phyloP scores from a whole-genome alignment of 2,329 filamentous ascomycete species.

The Penicillium digitatum region DNA sequence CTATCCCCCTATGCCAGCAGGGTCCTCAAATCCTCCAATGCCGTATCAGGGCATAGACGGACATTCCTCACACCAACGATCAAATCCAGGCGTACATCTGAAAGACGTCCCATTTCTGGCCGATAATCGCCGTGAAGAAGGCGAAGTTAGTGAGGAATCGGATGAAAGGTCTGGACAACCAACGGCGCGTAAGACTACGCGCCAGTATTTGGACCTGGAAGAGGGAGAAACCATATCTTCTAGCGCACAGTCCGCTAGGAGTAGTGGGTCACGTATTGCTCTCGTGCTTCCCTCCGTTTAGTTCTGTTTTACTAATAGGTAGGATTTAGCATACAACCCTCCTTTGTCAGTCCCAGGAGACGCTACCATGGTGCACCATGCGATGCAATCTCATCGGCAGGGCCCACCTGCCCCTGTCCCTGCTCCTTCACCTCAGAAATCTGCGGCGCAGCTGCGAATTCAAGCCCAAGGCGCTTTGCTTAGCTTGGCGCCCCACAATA shows the following conservation, averaged over 20 bases:
- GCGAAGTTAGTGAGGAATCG: constrained; percentile 70
- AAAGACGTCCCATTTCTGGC: constrained; percentile 28
- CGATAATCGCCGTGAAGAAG: constrained; percentile 61
- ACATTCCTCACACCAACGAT: neutral
- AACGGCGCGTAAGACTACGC: neutral
- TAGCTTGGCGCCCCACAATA: constrained; percentile 58
- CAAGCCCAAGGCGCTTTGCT: constrained; percentile 64
- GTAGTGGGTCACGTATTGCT: constrained; percentile 33
- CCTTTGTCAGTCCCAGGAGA: constrained; percentile 27
- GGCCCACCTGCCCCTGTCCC: neutral
- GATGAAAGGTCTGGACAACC: neutral
- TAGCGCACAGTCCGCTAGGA: constrained; percentile 21
- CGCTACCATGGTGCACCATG: constrained; percentile 11
- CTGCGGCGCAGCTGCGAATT: constrained; percentile 39
- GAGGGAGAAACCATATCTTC: constrained; percentile 27
- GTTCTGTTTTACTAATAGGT: constrained; percentile 18
- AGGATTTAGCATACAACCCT: constrained; percentile 34
- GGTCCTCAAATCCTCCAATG: constrained; percentile 10
- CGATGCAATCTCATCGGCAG: constrained; percentile 11
- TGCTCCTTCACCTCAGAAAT: constrained; percentile 12
- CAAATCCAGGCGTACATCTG: neutral
- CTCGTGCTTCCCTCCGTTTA: neutral
- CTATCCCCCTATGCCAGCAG: constrained; percentile 20
- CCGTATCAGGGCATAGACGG: neutral
- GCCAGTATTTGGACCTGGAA: constrained; percentile 19